Evolutionary conservation across 148 eudicot species (phyloP).

Genomic region (Dysphania ambrosioides): DNA sequence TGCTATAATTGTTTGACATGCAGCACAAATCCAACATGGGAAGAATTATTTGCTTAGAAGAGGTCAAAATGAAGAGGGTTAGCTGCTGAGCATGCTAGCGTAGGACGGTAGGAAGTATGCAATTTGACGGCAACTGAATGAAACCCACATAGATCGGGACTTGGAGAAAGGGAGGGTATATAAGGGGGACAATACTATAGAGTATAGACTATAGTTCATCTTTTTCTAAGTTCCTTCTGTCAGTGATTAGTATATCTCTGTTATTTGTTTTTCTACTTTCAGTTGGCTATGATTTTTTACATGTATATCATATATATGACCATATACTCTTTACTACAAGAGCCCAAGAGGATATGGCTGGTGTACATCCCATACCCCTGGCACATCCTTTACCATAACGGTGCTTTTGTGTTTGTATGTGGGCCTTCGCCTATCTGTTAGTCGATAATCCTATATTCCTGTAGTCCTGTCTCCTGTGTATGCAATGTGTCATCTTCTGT

Average conservation of each 20-base stretch:
- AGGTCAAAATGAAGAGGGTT: background rate
- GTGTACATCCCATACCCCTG: background rate
- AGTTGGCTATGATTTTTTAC: background rate
- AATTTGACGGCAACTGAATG: background rate
- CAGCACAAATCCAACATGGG: background rate
- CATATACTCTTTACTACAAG: background rate
- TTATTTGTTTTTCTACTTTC: background rate
- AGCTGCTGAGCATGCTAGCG: background rate
- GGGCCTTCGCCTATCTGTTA: background rate
- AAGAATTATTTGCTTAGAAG: constrained; percentile 1
- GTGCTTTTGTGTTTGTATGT: background rate
- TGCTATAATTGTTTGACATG: constrained; percentile 2
- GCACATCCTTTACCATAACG: background rate
- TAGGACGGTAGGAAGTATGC: background rate
- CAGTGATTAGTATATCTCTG: background rate
- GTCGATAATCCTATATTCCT: background rate
- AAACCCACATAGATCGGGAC: background rate
- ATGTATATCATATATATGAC: background rate
- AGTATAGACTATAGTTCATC: background rate
- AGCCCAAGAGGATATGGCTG: background rate
- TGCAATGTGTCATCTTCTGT: background rate
- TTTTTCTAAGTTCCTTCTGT: background rate
- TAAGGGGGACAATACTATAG: background rate
- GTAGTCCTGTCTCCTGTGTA: too few relatives aligned
- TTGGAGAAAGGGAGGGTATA: background rate